phyloP scores from a whole-genome alignment of 2,329 filamentous ascomycete genomes.

The Xylariaceae sp. region DNA sequence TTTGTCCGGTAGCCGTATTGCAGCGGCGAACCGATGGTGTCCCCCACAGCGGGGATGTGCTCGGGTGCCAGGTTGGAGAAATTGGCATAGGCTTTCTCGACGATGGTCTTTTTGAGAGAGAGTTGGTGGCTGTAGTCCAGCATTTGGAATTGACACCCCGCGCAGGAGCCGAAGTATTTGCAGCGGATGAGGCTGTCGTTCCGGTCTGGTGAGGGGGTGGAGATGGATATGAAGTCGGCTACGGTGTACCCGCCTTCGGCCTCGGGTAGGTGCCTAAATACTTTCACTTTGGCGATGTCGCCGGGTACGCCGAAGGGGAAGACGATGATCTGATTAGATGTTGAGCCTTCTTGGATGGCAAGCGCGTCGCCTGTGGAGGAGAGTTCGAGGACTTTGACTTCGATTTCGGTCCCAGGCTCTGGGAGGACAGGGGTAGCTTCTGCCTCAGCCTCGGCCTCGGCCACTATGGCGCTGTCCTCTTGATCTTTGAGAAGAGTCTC shows the following conservation, averaged over 20 bases:
- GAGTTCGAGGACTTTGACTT: conserved; percentile 75
- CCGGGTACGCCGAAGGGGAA: conserved; percentile 87
- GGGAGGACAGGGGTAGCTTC: too few species aligned
- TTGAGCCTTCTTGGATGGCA: conserved; percentile 62
- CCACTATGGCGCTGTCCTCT: conserved; percentile 21
- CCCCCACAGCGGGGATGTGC: conserved; percentile 68
- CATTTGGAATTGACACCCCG: conserved; percentile 97
- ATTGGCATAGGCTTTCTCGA: conserved; percentile 87
- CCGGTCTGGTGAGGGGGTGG: conserved; percentile 68
- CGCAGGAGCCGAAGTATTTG: conserved; percentile 82
- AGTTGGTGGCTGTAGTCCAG: conserved; percentile 85
- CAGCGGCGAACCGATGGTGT: conserved; percentile 86
- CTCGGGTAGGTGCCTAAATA: conserved; percentile 72
- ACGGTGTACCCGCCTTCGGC: conserved; percentile 63
- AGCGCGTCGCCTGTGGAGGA: conserved; percentile 93
- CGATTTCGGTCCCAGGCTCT: conserved; percentile 67
- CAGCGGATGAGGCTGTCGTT: conserved; percentile 76
- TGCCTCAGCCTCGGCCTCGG: conserved; percentile 23
- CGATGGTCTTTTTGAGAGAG: conserved; percentile 74
- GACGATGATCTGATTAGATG: conserved; percentile 73
- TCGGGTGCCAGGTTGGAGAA: conserved; percentile 80
- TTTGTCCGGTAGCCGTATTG: conserved; percentile 96
- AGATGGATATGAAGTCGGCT: conserved; percentile 77
- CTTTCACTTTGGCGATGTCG: conserved; percentile 73
- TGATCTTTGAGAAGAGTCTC: conserved; percentile 36